These are phyloP conservation scores for Cryphonectria naterciae DNA, from an alignment of 2,329 filamentous ascomycete species.

Conservation along the genomic window DNA sequence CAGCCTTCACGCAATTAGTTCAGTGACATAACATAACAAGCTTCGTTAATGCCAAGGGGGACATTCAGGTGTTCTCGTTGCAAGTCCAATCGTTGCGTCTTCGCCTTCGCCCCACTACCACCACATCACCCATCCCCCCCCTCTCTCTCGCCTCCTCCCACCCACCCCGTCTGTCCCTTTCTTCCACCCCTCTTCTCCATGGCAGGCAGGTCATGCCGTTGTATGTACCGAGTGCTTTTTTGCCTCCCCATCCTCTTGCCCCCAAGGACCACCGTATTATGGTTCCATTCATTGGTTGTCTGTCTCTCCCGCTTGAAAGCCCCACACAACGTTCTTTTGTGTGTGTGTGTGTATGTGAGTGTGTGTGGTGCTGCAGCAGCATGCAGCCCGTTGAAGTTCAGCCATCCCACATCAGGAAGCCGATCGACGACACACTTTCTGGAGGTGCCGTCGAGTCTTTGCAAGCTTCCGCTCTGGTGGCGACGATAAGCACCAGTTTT, in stretches of 20 bases:
- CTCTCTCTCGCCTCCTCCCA: neutral
- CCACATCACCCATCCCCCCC: neutral
- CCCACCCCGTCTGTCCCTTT: neutral
- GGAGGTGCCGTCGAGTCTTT: constrained; percentile 16
- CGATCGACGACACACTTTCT: constrained; percentile 17
- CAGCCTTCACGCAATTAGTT: neutral
- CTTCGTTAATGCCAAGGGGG: neutral
- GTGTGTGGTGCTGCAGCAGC: constrained; percentile 5
- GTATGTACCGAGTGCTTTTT: neutral
- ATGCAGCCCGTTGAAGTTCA: constrained; percentile 9
- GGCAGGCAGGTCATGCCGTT: neutral
- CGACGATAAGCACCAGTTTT: constrained; percentile 18
- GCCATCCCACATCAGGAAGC: constrained; percentile 17
- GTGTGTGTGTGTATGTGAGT: too few species aligned
- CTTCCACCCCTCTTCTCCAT: neutral
- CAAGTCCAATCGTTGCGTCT: neutral
- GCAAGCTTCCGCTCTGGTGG: constrained; percentile 11
- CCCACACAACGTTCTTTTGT: neutral
- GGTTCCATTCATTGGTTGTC: neutral
- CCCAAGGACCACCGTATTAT: neutral
- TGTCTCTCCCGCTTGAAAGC: constrained; percentile 1
- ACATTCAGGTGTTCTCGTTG: neutral
- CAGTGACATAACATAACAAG: neutral
- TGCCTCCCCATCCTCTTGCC: neutral
- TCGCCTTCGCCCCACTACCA: neutral